These are phyloP conservation scores for Claviceps lovelessii DNA, from an alignment of 2,329 filamentous ascomycete species.

Conservation along the genomic window DNA sequence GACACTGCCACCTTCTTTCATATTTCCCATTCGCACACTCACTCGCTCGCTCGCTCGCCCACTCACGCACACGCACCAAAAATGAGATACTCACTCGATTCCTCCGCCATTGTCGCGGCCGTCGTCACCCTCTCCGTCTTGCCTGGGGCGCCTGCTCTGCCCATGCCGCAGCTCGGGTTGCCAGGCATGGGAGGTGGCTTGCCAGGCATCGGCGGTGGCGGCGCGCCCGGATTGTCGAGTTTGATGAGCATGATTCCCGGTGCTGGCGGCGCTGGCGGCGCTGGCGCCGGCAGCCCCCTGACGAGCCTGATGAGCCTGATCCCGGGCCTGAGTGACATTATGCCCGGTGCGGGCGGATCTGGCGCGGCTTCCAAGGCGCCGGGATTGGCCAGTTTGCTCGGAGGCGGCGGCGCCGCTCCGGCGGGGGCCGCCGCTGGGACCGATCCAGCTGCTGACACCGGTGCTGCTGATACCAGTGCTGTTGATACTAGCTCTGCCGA, in stretches of 20 bases:
- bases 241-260: background rate
- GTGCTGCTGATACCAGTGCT: background rate
- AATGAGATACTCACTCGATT: background rate
- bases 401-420: background rate
- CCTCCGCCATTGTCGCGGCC: background rate
- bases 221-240: background rate
- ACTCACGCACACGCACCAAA: background rate
- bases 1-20: background rate
- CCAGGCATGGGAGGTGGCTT: background rate
- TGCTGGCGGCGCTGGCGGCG: background rate
- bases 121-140: background rate
- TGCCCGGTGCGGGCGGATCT: background rate
- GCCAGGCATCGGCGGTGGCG: background rate
- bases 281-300: background rate
- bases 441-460: background rate
- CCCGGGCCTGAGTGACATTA: background rate
- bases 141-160: background rate
- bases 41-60: too few species aligned
- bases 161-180: background rate
- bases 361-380: background rate
- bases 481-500: background rate
- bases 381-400: background rate
- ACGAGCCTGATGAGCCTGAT: background rate
- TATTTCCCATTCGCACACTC: too few species aligned
- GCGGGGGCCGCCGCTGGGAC: background rate